Evolutionary conservation across 768 basidiomycete genomes (phyloP).

Genomic region (Collybia sordida): DNA sequence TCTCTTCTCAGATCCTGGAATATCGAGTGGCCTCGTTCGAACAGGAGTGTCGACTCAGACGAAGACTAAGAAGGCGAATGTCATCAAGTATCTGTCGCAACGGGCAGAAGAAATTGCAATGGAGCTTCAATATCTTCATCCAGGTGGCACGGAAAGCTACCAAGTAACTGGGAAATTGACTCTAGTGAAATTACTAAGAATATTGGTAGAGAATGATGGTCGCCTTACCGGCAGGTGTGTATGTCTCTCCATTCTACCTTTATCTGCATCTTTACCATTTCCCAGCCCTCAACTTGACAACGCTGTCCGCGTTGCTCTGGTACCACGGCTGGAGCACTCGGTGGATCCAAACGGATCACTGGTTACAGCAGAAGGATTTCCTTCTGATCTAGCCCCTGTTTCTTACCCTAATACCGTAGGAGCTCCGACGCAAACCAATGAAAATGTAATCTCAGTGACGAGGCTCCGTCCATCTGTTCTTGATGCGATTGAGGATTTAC

Average conservation of each 20-base stretch:
- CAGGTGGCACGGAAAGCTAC: constrained; percentile 49
- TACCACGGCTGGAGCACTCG: constrained; percentile 50
- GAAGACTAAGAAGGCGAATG: constrained; percentile 83
- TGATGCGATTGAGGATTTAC: constrained; percentile 74
- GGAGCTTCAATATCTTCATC: constrained; percentile 68
- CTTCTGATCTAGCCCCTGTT: constrained; percentile 15
- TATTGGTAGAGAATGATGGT: constrained; percentile 90
- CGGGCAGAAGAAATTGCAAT: constrained; percentile 75
- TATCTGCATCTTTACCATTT: constrained; percentile 1
- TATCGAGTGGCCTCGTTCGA: constrained; percentile 66
- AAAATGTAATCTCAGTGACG: constrained; percentile 56
- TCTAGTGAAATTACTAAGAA: constrained; percentile 69
- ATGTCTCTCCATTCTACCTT: not conserved
- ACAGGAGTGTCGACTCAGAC: constrained; percentile 59
- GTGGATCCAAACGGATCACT: constrained; percentile 13
- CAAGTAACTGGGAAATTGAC: constrained; percentile 75
- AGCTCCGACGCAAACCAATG: constrained; percentile 30
- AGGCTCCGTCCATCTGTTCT: constrained; percentile 62
- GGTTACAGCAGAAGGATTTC: constrained; percentile 18
- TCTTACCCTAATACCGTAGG: constrained; percentile 20
- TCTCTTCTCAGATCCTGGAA: constrained; percentile 73
- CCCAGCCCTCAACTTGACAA: constrained; percentile 61
- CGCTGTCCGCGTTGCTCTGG: constrained; percentile 71
- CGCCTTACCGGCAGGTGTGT: constrained; percentile 82
- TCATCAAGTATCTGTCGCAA: constrained; percentile 75